A percentile compares a stretch with the other conserved stretches of the same genome.
Conservation (phyloP, 352 stramenopile species). For the Phytophthora lateralis region DNA sequence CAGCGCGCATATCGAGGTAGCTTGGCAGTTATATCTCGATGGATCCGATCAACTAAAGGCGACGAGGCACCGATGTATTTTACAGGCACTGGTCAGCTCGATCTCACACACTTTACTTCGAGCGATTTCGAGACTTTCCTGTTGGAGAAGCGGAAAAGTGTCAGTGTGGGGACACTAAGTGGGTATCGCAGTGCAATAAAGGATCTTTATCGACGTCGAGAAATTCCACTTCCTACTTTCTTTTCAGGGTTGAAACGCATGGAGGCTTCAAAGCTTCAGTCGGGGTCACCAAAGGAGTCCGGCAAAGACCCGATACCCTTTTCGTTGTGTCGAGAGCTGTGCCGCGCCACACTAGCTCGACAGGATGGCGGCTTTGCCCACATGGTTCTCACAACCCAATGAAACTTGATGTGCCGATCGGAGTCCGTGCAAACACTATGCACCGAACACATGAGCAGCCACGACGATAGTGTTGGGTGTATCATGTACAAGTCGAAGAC, state of each 20-base stretch:
- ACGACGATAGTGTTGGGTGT: conserved; percentile 22
- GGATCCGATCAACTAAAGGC: background rate
- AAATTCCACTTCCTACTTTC: conserved; percentile 3
- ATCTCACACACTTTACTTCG: conserved; percentile 1
- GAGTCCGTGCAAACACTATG: background rate
- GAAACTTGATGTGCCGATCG: conserved; percentile 25
- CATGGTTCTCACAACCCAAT: conserved; percentile 27
- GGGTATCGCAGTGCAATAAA: conserved; percentile 15
- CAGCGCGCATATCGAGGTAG: background rate
- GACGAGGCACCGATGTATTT: background rate
- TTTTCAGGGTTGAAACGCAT: conserved; percentile 10
- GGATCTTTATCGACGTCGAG: conserved; percentile 9
- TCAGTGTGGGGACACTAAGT: conserved; percentile 3
- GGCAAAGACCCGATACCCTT: conserved; percentile 5
- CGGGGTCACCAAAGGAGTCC: background rate
- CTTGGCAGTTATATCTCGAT: background rate
- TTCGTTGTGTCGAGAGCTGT: background rate
- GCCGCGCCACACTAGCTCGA: background rate
- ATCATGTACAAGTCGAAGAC: conserved; percentile 30
- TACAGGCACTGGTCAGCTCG: background rate
- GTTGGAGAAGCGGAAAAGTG: conserved; percentile 5
- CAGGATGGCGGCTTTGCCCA: conserved; percentile 21
- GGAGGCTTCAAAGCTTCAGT: conserved; percentile 9
- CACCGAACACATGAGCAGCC: conserved; percentile 4
- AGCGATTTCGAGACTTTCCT: conserved; percentile 10